Conservation (phyloP, 805 yeast genomes). For the Candida maltosa region DNA sequence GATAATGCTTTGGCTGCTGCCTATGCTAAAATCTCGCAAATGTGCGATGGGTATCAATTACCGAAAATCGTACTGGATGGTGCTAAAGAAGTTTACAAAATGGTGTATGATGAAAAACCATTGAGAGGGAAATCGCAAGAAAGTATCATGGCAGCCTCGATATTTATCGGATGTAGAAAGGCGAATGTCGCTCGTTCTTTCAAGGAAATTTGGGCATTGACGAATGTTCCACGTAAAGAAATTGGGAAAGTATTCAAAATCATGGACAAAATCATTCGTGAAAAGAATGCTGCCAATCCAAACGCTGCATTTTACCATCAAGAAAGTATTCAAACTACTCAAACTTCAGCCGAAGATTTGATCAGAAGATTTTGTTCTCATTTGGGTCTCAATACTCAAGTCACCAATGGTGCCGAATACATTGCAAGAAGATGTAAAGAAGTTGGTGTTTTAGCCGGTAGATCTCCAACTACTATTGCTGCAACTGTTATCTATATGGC, state of each 20-base stretch:
- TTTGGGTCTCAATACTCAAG: slow-evolving; percentile 78
- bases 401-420: slow-evolving; percentile 88
- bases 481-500: slow-evolving; percentile 97
- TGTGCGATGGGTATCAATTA: slow-evolving; percentile 94
- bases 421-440: slow-evolving; percentile 89
- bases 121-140: slow-evolving; percentile 90
- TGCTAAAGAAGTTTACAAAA: slow-evolving; percentile 92
- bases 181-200: slow-evolving; percentile 93
- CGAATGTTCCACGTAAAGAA: slow-evolving; percentile 90
- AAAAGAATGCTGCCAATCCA: slow-evolving; percentile 54
- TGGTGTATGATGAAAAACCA: slow-evolving; percentile 82
- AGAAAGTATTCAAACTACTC: slow-evolving; percentile 65
- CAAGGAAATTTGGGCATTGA: slow-evolving; percentile 92
- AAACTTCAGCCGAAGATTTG: slow-evolving; percentile 89
- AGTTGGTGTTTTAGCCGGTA: slow-evolving; percentile 90
- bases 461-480: slow-evolving; percentile 95
- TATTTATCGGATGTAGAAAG: slow-evolving; percentile 89
- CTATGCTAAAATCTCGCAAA: slow-evolving; percentile 84
- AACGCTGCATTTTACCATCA: slow-evolving; percentile 33
- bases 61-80: slow-evolving; percentile 96
- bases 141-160: slow-evolving; percentile 94
- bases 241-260: slow-evolving; percentile 88
- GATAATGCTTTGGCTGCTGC: slow-evolving; percentile 88
- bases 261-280: slow-evolving; percentile 59
- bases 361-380: slow-evolving; percentile 96